Evolutionary conservation across 371 early-diverging fungal genomes (phyloP), one percentile per base, ranked within the genome.

Genomic region (Basidiobolus meristosporus): DNA sequence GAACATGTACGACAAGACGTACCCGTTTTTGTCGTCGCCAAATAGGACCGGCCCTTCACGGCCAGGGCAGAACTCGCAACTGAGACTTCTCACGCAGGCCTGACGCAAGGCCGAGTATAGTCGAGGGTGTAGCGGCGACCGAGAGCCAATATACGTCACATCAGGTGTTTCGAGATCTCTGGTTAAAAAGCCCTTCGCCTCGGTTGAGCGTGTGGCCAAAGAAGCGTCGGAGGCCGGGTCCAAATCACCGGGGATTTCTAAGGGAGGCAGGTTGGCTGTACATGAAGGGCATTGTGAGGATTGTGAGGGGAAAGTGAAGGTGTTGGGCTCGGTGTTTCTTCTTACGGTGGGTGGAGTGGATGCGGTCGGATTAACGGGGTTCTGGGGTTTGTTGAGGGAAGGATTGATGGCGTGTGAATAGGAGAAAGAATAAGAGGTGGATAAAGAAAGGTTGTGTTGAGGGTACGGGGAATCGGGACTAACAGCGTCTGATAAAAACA

Each of bases 1-100:
- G 54, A 78, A 78, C 65, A 76, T 70, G 45, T 78, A 78, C 34
- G 68, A 67, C 55, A 78, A 63, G 26, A 71, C 70, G 57, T 74
- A 73, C 21, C 77, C 79, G 42, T 73, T 70, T 39, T 63, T 60
- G 40, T 75, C 74, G 46, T 78, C 76, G 17, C 79, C 79, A 68
- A 77, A 76, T 40, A 78, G 51, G 4, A 77, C 70, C 3, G 79
- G 68, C 1, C 79, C 79, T 47, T 78, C 79, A 37, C 69, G 53
- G 7, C 77, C 75, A 38, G 72, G 73, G 43, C 71, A 73, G 28
- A 71, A 72, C 39, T 78, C 79, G 20, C 64, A 62, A 31, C 72
- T 76, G 30, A 78, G 51, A 36, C 77, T 65, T 50, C 70, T 46
- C n/a, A 70, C 71, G 44, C 73, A 72, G 4, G 73, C 70, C 30